Conservation (phyloP, 768 basidiomycete species). For the Lentinula sp. region DNA sequence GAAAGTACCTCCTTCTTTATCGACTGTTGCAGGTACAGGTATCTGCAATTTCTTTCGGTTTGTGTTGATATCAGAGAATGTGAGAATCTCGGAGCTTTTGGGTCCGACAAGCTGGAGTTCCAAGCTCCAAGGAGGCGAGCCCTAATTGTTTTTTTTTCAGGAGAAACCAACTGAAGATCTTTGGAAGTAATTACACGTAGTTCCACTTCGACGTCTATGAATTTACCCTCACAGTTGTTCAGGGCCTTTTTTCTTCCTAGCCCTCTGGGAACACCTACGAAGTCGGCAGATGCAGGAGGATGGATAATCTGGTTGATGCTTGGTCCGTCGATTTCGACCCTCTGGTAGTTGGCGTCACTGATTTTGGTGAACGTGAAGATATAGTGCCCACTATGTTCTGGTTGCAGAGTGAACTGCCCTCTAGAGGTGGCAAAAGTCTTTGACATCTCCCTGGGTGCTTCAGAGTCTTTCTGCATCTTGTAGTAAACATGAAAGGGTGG, state of each 20-base stretch:
- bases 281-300: constrained; percentile 77
- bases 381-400: constrained; percentile 86
- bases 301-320: constrained; percentile 87
- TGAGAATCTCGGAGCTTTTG: constrained; percentile 53
- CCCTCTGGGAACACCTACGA: constrained; percentile 34
- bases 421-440: constrained; percentile 64
- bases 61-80: constrained; percentile 48
- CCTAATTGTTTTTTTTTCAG: constrained; percentile 38
- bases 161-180: not conserved
- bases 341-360: constrained; percentile 81
- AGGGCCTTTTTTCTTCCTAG: constrained; percentile 44
- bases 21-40: constrained; percentile 61
- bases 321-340: constrained; percentile 65
- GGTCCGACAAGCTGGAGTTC: constrained; percentile 79
- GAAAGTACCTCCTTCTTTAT: constrained; percentile 66
- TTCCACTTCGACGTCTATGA: constrained; percentile 73
- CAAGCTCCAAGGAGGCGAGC: constrained; percentile 86
- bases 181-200: constrained; percentile 49
- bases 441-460: constrained; percentile 50
- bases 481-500: constrained; percentile 88
- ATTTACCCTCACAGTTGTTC: constrained; percentile 75
- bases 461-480: constrained; percentile 63
- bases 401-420: constrained; percentile 79
- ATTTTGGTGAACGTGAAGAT: constrained; percentile 74
- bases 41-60: constrained; percentile 52